These are phyloP conservation scores for Reticulascus tulasneorum DNA, from an alignment of 2,329 filamentous ascomycete genomes.

Conservation along the genomic window DNA sequence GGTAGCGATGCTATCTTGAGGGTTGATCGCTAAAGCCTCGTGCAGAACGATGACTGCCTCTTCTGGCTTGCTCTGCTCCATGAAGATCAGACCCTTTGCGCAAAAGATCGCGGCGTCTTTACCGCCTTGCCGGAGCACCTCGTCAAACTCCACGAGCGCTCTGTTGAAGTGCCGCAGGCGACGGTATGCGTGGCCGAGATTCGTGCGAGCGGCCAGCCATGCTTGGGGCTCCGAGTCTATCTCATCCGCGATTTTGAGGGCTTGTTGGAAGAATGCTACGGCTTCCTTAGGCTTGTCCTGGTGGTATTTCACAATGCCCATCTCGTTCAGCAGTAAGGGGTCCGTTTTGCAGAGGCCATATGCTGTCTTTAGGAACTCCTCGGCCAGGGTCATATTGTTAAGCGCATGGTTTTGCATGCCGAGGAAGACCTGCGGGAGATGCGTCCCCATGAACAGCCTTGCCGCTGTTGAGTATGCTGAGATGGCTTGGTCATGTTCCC, in stretches of 20 bases:
- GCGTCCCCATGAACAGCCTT: conserved; percentile 91
- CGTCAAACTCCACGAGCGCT: conserved; percentile 77
- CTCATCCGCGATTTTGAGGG: conserved; percentile 72
- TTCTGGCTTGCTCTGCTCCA: conserved; percentile 70
- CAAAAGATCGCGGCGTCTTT: conserved; percentile 76
- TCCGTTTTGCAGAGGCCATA: conserved; percentile 80
- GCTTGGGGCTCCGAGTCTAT: conserved; percentile 79
- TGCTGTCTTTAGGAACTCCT: conserved; percentile 90
- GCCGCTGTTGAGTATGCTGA: conserved; percentile 96
- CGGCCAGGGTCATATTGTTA: conserved; percentile 89
- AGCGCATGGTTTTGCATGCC: conserved; percentile 98
- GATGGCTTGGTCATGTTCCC: conserved; percentile 96
- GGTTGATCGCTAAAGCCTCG: conserved; percentile 73
- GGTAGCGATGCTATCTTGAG: conserved; percentile 77
- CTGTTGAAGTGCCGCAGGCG: conserved; percentile 65
- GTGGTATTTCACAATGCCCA: conserved; percentile 94
- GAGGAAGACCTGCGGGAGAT: conserved; percentile 90
- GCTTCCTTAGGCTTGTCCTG: conserved; percentile 76
- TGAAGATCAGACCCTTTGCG: conserved; percentile 77
- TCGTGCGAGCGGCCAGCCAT: conserved; percentile 80
- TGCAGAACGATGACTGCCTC: conserved; percentile 81
- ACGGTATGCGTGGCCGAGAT: conserved; percentile 84
- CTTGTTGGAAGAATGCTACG: conserved; percentile 70
- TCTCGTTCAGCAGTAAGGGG: conserved; percentile 87
- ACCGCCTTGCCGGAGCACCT: conserved; percentile 76